Conservation (phyloP, 2,329 filamentous ascomycete species). For the Talaromyces sp. region DNA sequence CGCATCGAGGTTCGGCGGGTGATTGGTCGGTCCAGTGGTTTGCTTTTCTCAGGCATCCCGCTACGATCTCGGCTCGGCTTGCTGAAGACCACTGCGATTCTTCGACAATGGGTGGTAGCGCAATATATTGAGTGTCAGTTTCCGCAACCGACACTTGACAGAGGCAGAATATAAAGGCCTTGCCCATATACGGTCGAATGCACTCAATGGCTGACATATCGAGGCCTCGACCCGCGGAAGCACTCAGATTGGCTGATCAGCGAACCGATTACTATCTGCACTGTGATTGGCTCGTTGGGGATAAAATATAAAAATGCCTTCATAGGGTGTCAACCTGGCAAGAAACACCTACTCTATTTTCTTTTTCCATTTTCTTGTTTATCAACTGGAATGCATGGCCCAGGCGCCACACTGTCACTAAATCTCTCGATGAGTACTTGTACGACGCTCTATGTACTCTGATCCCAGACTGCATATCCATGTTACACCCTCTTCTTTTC, state of each 20-base stretch:
- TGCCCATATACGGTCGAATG: neutral
- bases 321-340: neutral
- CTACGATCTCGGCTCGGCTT: neutral
- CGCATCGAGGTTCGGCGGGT: neutral
- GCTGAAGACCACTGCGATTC: neutral
- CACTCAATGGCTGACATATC: neutral
- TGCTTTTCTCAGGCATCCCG: neutral
- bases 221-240: neutral
- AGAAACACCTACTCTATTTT: neutral
- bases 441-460: neutral
- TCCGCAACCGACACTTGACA: neutral
- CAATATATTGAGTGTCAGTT: neutral
- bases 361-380: neutral
- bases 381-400: neutral
- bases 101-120: neutral
- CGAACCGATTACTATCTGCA: conserved; percentile 1
- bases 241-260: neutral
- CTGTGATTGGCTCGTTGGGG: neutral
- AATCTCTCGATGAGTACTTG: neutral
- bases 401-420: neutral
- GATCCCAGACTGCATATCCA: neutral
- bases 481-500: neutral
- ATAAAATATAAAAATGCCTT: neutral
- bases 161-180: neutral
- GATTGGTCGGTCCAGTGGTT: neutral